These are phyloP conservation scores for Ophiostoma ulmi DNA, from an alignment of 2,329 filamentous ascomycete species.

Conservation along the genomic window DNA sequence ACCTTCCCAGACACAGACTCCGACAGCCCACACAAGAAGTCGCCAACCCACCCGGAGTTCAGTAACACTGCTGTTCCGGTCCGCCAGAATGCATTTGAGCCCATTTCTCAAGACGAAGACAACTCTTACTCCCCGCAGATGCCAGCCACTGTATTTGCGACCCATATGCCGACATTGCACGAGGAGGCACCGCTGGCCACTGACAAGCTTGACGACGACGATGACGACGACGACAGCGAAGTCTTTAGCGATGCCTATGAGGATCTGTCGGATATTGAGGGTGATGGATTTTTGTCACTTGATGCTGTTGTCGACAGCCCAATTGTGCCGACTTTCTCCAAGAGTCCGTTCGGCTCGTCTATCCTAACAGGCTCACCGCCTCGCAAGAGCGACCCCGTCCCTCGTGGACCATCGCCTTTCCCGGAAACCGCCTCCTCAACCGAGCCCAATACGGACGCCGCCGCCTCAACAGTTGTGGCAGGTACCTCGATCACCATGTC, in stretches of 20 bases:
- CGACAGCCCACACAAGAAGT: constrained; percentile 25
- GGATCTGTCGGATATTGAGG: constrained; percentile 60
- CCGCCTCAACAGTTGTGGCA: not conserved
- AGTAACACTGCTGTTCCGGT: constrained; percentile 11
- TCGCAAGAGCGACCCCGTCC: not conserved
- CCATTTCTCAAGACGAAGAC: constrained; percentile 28
- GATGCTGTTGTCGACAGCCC: constrained; percentile 66
- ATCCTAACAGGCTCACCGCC: not conserved
- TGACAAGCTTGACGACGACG: constrained; percentile 21
- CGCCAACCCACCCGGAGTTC: constrained; percentile 1
- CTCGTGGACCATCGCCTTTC: not conserved
- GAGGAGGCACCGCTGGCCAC: constrained; percentile 32
- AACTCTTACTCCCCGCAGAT: constrained; percentile 25
- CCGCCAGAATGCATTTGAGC: constrained; percentile 28
- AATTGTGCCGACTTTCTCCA: constrained; percentile 30
- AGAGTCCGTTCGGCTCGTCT: constrained; percentile 16
- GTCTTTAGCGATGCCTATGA: constrained; percentile 76
- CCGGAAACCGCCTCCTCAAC: not conserved
- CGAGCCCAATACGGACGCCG: not conserved
- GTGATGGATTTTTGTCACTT: constrained; percentile 65
- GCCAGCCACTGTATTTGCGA: constrained; percentile 28
- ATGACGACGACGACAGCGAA: constrained; percentile 35
- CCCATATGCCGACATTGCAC: constrained; percentile 30
- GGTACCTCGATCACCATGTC: constrained; percentile 4
- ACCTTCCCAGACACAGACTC: constrained; percentile 48